A percentile compares a stretch with the other conserved stretches of the same genome.
phyloP scores from a whole-genome alignment of 352 stramenopile genomes.

The Pythium scleroteichum region DNA sequence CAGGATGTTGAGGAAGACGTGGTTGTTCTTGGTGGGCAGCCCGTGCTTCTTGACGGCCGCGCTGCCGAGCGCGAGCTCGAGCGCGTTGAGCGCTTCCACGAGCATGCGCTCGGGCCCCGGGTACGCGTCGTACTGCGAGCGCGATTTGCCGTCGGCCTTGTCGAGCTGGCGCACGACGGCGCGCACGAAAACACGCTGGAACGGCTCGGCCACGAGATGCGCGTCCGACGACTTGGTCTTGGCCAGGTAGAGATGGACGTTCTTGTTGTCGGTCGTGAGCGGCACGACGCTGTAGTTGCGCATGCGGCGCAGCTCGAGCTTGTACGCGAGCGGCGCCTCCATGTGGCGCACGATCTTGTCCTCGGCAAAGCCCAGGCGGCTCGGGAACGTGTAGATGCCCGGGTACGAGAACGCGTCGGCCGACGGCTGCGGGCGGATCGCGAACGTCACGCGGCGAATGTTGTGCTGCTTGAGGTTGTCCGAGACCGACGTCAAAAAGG shows the following conservation, averaged over 20 bases:
- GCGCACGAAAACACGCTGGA: conserved; percentile 96
- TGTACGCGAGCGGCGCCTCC: conserved; percentile 96
- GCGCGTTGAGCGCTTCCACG: conserved; percentile 97
- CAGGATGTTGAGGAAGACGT: conserved; percentile 99
- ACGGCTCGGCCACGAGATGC: conserved; percentile 85
- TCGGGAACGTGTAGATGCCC: conserved; percentile 90
- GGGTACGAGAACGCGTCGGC: conserved; percentile 79
- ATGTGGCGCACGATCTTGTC: conserved; percentile 98
- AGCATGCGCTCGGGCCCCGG: conserved; percentile 96
- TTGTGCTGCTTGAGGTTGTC: conserved; percentile 64
- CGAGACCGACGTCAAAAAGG: conserved; percentile 66
- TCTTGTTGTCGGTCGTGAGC: conserved; percentile 93
- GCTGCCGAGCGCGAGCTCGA: conserved; percentile 96
- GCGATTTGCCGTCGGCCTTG: conserved; percentile 65
- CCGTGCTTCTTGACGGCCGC: conserved; percentile 82
- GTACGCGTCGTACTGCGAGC: conserved; percentile 89
- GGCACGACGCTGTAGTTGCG: conserved; percentile 97
- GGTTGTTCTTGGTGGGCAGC: conserved; percentile 94
- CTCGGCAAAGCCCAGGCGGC: conserved; percentile 92
- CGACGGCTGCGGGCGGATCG: conserved; percentile 58
- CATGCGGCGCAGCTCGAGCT: conserved; percentile 97
- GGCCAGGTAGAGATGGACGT: conserved; percentile 98
- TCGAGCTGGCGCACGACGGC: conserved; percentile 93
- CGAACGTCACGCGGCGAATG: conserved; percentile 90
- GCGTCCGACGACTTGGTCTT: conserved; percentile 87